These are phyloP conservation scores for Solanum peruvianum DNA, from an alignment of 257 asterid species.

Conservation along the genomic window DNA sequence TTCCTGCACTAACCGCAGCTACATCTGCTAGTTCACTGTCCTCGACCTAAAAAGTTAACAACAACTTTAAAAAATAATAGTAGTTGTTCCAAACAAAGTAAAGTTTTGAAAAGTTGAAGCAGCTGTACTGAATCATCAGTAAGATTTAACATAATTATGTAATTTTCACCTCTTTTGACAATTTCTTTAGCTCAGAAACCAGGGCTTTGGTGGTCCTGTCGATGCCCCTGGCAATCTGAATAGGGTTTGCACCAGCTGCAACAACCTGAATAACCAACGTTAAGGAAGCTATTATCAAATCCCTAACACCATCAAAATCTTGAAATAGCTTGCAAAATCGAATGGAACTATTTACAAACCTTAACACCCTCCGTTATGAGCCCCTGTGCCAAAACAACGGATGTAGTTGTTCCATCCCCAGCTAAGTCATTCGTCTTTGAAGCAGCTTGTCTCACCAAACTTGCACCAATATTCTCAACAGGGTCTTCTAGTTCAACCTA, in stretches of 20 bases:
- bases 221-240: slow-evolving; percentile 81
- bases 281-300: neutral
- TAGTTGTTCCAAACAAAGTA: neutral
- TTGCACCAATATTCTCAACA: slow-evolving; percentile 95
- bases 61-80: neutral
- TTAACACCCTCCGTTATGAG: slow-evolving; percentile 97
- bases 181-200: slow-evolving; percentile 64
- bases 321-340: neutral
- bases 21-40: slow-evolving; percentile 96
- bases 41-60: slow-evolving; percentile 42
- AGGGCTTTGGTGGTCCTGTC: slow-evolving; percentile 84
- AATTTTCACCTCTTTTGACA: slow-evolving; percentile 74
- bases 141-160: neutral
- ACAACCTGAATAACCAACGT: slow-evolving; percentile 46
- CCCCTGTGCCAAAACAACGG: slow-evolving; percentile 99
- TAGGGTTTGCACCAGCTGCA: slow-evolving; percentile 97
- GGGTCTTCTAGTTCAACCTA: slow-evolving; percentile 97
- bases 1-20: slow-evolving; percentile 99
- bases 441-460: slow-evolving; percentile 96
- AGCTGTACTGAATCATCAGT: neutral
- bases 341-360: slow-evolving; percentile 20
- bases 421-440: slow-evolving; percentile 97
- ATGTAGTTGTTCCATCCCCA: slow-evolving; percentile 98
- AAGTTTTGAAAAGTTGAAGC: neutral
- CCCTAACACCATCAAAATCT: neutral